Base-by-base conservation (phyloP, 1,284 basidiomycete genomes). In the Meripilus lineatus region DNA sequence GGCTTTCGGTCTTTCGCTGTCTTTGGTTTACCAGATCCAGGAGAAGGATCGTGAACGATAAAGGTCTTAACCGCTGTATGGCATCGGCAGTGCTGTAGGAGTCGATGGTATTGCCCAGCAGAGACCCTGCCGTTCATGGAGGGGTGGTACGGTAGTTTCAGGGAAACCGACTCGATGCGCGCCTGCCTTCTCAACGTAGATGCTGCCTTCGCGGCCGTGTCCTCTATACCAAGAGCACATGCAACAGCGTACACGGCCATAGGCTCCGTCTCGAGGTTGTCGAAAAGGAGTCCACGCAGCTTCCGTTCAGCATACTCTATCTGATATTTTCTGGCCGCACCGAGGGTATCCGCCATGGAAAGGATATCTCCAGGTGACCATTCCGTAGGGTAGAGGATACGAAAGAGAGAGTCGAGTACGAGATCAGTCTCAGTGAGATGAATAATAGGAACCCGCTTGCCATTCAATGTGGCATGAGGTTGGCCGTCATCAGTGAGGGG, bases 321-420 rank as follows among this genome's bases (percentile, higher is more conserved):
- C 17, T 47, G 23, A 26, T 47, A 47, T 26, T 47, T 47, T 11
- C 38, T 28, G 6, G 45, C 45, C 15, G 45, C 34, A 25, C 28
- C 35, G 15, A 47, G 26, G 10, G 43, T 36, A 22, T 46, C 39
- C 17, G 33, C 36, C 4, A 53, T n/a, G 14, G 42, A 33, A 11
- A 32, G 10, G 6, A 55, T 35, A 3, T 37, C 7, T 3, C 48
- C 7, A 32, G 32, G 21, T 8, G 5, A 23, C 11, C 25, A 49
- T 28, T 52, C 52, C 17, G 45, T 6, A 10, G 56, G 56, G 36
- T 58, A 58, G 38, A 48, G 53, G 17, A 54, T 38, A 7, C 55
- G 54, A 5, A 58, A 46, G 18, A 58, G 45, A 28, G 20, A 15
- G 11, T 56, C 53, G 1, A 58, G 40, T 13, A 44, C 42, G 0